Evolutionary conservation across 2,329 filamentous ascomycete species (phyloP), one percentile per base, ranked within the genome.

Genomic region (Aureobasidium lini): DNA sequence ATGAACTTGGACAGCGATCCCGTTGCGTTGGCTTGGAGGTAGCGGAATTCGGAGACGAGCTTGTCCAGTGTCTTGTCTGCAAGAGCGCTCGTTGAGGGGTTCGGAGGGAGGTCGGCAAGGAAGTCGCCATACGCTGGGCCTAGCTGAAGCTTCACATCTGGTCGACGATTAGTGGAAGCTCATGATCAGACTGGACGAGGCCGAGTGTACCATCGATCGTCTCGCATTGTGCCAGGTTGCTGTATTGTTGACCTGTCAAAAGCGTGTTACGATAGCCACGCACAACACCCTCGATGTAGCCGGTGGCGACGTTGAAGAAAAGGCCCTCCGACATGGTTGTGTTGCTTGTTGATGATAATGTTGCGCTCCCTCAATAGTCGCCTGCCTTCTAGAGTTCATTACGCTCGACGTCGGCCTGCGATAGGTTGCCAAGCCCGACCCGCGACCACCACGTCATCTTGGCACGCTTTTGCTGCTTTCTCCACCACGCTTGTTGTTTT

Each of bases 101-200:
- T 97, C 34, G 94, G 94, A 60, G 94, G 92, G 54, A 99, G 87
- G 64, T 90, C 85, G 65, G 90, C 87, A 66, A 99, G 90, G 76
- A 96, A 96, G 77, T 99, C 94, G 76, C 95, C 94, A 70, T 99
- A 99, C 54, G 94, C 88, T 64, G 94, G 94, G 59, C 90, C 91
- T 43, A 99, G 90, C 77, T 99, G 94, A 60, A 97, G 87, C 80
- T 97, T 99, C 66, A 99, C 86, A 79, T 99, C 94, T 97, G 67
- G 6, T 42, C 11, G 57, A 15, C 11, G 63, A 61, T 59, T 42
- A 66, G 60, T 16, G n/a, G n/a, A 31, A 52, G 9, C 18, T 43
- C 18, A 28, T 15, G 28, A 31, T 11, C 23, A 32, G 8, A 34
- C 37, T 28, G 16, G 62, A 29, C 62, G 57, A 59, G 40, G 31